phyloP scores from a whole-genome alignment of 2,329 filamentous ascomycete species.

The Myriosclerotinia duriaeana region DNA sequence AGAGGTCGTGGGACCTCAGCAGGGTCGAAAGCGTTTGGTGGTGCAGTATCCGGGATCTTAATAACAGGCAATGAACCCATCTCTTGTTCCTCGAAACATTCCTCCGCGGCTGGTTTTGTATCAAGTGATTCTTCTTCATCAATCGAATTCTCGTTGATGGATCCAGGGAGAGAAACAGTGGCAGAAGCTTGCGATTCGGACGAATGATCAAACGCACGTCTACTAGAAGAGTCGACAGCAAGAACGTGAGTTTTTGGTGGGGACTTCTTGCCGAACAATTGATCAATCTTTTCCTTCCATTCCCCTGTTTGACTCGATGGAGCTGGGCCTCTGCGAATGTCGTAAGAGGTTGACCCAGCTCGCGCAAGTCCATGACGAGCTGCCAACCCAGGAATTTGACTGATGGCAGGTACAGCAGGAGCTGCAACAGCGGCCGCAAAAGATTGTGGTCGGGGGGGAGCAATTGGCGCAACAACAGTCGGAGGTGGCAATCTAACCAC shows the following conservation, averaged over 20 bases:
- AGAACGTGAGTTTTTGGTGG: constrained; percentile 59
- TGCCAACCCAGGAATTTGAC: constrained; percentile 26
- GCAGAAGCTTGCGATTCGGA: constrained; percentile 47
- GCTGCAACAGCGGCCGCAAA: constrained; percentile 45
- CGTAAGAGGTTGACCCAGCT: constrained; percentile 44
- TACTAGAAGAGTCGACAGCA: constrained; percentile 66
- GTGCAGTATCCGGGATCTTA: constrained; percentile 62
- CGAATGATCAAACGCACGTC: constrained; percentile 62
- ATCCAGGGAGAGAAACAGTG: constrained; percentile 67
- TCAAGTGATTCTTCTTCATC: constrained; percentile 49
- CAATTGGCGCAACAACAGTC: constrained; percentile 45
- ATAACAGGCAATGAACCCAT: constrained; percentile 75
- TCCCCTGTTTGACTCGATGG: constrained; percentile 42
- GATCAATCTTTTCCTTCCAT: constrained; percentile 86
- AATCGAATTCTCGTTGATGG: constrained; percentile 33
- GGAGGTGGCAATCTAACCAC: constrained; percentile 73
- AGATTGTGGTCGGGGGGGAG: constrained; percentile 48
- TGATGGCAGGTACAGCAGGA: constrained; percentile 30
- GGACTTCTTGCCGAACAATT: constrained; percentile 60
- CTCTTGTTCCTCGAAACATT: constrained; percentile 79
- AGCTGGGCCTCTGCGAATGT: constrained; percentile 41
- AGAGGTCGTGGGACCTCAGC: constrained; percentile 55
- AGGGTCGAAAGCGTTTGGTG: constrained; percentile 63
- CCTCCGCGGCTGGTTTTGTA: constrained; percentile 71
- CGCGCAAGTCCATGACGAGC: constrained; percentile 43